These are phyloP conservation scores for Phaeodactylum tricornutum DNA, from an alignment of 108 stramenopile species.

Conservation along the genomic window DNA sequence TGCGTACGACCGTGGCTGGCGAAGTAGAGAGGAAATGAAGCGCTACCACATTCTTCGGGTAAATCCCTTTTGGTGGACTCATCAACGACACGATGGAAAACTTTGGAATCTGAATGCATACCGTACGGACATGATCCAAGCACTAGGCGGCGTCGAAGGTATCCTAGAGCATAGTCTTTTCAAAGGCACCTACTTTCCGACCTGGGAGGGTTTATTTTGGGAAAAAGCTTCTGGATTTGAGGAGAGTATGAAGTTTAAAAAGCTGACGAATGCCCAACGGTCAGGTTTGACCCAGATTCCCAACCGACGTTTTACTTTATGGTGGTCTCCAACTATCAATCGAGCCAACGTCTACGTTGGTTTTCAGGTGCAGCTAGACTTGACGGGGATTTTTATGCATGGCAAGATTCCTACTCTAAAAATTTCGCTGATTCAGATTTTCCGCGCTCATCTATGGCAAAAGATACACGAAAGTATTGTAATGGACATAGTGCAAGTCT, in stretches of 20 bases:
- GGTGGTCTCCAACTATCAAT: slow-evolving; percentile 99
- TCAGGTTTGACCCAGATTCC: slow-evolving; percentile 99
- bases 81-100: slow-evolving; percentile 98
- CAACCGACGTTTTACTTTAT: slow-evolving; percentile 97
- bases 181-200: slow-evolving; percentile 99
- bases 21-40: slow-evolving; percentile 94
- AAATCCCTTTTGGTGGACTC: slow-evolving; percentile 99
- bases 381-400: slow-evolving; percentile 99
- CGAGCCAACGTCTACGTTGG: slow-evolving; percentile 99
- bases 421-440: slow-evolving; percentile 86
- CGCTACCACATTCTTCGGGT: slow-evolving; percentile 93
- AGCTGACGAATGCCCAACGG: slow-evolving; percentile 97
- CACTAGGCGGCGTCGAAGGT: slow-evolving; percentile 97
- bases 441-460: slow-evolving; percentile 99
- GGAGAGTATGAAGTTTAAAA: slow-evolving; percentile 98
- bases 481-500: slow-evolving; percentile 98
- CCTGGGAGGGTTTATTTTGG: slow-evolving; percentile 99
- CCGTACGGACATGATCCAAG: slow-evolving; percentile 99
- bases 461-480: slow-evolving; percentile 99
- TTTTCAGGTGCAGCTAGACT: slow-evolving; percentile 99
- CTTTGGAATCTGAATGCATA: slow-evolving; percentile 99
- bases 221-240: slow-evolving; percentile 99
- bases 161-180: slow-evolving; percentile 99
- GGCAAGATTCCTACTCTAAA: slow-evolving; percentile 99
- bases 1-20: slow-evolving; percentile 98